These are phyloP conservation scores for Acer campestre DNA, from an alignment of 345 rosid genomes.

Conservation along the genomic window DNA sequence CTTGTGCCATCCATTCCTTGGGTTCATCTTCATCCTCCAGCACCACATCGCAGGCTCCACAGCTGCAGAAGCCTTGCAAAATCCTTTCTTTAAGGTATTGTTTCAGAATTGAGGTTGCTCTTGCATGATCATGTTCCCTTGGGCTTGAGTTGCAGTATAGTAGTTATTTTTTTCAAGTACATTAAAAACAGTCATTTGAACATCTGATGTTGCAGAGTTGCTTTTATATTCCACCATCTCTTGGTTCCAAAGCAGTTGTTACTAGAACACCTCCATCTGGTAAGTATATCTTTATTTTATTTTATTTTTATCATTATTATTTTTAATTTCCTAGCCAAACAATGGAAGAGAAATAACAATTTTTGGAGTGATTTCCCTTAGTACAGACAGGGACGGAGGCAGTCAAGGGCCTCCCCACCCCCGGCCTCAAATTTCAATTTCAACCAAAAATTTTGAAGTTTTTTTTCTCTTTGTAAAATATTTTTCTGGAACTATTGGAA, in stretches of 20 bases:
- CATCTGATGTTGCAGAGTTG: conserved; percentile 60
- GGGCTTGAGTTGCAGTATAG: not conserved
- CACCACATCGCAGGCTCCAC: conserved; percentile 72
- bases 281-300: conserved; percentile 10
- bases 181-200: not conserved
- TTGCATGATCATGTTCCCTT: not conserved
- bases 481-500: too few species aligned
- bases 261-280: conserved; percentile 79
- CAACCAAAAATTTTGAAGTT: too few species aligned
- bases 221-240: conserved; percentile 86
- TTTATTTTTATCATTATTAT: too few species aligned
- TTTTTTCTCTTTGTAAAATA: too few species aligned
- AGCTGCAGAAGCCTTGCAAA: conserved; percentile 88
- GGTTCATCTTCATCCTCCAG: conserved; percentile 79
- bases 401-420: too few species aligned
- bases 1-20: conserved; percentile 99
- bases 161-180: not conserved
- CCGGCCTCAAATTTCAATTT: too few species aligned
- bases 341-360: too few species aligned
- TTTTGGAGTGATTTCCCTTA: too few species aligned
- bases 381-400: too few species aligned
- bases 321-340: too few species aligned
- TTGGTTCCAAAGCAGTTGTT: conserved; percentile 55
- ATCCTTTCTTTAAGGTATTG: conserved; percentile 93
- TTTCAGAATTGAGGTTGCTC: not conserved